Evolutionary conservation across 768 basidiomycete species (phyloP), one percentile per base, ranked within the genome.

Genomic region (Russula virescens): DNA sequence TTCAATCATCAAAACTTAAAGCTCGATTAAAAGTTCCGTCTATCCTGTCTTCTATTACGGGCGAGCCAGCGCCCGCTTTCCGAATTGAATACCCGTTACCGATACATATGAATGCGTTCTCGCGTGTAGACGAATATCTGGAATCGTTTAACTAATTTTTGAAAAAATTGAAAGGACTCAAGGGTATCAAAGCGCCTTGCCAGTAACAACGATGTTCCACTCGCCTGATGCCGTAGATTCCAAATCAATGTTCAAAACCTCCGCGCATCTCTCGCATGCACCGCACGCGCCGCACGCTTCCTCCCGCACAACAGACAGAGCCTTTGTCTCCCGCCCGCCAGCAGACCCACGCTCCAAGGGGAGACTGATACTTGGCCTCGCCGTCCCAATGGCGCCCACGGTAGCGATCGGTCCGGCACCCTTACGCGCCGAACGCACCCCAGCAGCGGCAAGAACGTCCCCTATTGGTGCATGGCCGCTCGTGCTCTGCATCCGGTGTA

Each of bases 401-500:
- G 31, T 18, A 43, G 16, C 5, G 42, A 43, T 35, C 18, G 18
- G 28, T 18, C 46, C 46, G 4, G 34, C 8, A 13, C 25, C 28
- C 42, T 31, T 62, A 26, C 59, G 53, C 23, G 48, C n/a, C 6
- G 47, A 42, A n/a, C 61, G 64, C 28, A 79, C 72, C 1, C 86
- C 85, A 0, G 90, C 87, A 4, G 83, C 82, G 40, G 79, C 75
- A 43, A 94, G 81, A 19, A 93, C 83, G 35, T 82, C 82, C 54
- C 77, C 71, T 55, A 96, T 86, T 1, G 89, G 84, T 0, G 85
- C 84, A 67, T 97, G 94, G 5, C 82, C 83, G 48, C 85, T 81
- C 1, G 89, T 78, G 16, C 76, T 84, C 50, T 81, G 85, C 94
- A 97, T 97, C 7, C 93, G 85, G 75, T 94, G 92, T 0, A 90